phyloP scores from a whole-genome alignment of 441 rosid species.

The Populus hybrid region DNA sequence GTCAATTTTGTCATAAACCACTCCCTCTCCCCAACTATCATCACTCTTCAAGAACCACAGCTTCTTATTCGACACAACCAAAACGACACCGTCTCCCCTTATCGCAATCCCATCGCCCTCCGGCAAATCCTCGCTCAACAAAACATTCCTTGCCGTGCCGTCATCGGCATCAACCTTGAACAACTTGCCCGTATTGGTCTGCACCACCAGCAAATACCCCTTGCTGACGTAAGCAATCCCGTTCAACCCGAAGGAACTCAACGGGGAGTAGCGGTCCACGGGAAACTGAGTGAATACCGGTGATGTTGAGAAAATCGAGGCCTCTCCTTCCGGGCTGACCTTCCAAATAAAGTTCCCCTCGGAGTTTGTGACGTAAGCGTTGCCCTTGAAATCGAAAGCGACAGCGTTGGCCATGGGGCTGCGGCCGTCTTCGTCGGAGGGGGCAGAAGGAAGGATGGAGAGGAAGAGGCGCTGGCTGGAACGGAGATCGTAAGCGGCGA shows the following conservation, averaged over 20 bases:
- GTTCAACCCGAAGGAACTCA: slow-evolving; percentile 57
- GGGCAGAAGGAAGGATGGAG: slow-evolving; percentile 37
- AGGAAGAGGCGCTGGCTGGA: slow-evolving; percentile 56
- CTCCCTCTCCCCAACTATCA: slow-evolving; percentile 79
- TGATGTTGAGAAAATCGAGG: slow-evolving; percentile 67
- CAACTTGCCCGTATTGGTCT: slow-evolving; percentile 81
- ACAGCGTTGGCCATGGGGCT: slow-evolving; percentile 65
- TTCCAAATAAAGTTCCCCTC: slow-evolving; percentile 77
- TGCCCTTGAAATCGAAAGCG: slow-evolving; percentile 68
- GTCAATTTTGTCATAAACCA: slow-evolving; percentile 56
- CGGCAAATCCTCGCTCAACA: slow-evolving; percentile 44
- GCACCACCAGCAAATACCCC: slow-evolving; percentile 78
- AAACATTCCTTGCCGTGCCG: slow-evolving; percentile 62
- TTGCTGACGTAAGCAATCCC: slow-evolving; percentile 73
- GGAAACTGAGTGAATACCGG: slow-evolving; percentile 44
- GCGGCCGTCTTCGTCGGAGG: slow-evolving; percentile 16
- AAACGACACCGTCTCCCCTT: slow-evolving; percentile 59
- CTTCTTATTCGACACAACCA: slow-evolving; percentile 57
- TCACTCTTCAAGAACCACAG: slow-evolving; percentile 71
- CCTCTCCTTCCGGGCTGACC: slow-evolving; percentile 52
- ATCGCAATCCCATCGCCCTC: slow-evolving; percentile 61
- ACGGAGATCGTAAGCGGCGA: slow-evolving; percentile 78
- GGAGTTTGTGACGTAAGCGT: slow-evolving; percentile 75
- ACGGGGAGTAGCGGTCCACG: slow-evolving; percentile 28
- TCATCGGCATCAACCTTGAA: slow-evolving; percentile 76